Percentiles rank a stretch among this genome's conserved stretches.
These are phyloP conservation scores for Tetradesmus obliquus DNA, from an alignment of 139 green algal genomes.

Conservation along the genomic window DNA sequence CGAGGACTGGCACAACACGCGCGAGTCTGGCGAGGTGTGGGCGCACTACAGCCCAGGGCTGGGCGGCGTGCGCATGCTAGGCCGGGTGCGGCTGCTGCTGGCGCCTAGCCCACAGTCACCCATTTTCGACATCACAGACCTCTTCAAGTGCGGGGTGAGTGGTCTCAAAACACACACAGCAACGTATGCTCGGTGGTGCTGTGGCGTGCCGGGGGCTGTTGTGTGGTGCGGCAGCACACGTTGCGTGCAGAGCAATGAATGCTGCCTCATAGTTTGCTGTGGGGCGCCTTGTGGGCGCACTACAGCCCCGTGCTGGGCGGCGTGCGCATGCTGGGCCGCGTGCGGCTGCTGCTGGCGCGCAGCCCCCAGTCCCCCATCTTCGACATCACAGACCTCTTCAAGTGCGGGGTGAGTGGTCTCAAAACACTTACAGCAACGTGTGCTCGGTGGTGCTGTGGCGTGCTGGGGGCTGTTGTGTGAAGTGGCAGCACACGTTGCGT, in stretches of 20 bases:
- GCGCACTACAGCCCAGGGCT: neutral
- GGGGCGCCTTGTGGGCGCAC: too few relatives aligned
- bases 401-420: conserved; percentile 12
- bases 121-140: conserved; percentile 24
- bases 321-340: neutral
- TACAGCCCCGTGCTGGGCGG: neutral
- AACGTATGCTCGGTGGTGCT: neutral
- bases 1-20: neutral
- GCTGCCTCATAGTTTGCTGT: too few relatives aligned
- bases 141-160: conserved; percentile 36
- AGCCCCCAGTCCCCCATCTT: neutral
- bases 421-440: neutral
- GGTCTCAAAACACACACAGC: neutral
- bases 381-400: conserved; percentile 34
- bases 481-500: too few relatives aligned
- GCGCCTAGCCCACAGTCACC: neutral
- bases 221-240: too few relatives aligned
- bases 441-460: neutral
- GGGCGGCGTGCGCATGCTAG: conserved; percentile 4
- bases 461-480: too few relatives aligned
- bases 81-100: neutral
- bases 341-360: neutral
- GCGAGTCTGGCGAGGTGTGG: conserved; percentile 2
- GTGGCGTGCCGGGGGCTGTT: too few relatives aligned
- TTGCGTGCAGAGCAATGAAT: too few relatives aligned